Conservation (phyloP, 75 land plant species). For the Pinus tabuliformis region DNA sequence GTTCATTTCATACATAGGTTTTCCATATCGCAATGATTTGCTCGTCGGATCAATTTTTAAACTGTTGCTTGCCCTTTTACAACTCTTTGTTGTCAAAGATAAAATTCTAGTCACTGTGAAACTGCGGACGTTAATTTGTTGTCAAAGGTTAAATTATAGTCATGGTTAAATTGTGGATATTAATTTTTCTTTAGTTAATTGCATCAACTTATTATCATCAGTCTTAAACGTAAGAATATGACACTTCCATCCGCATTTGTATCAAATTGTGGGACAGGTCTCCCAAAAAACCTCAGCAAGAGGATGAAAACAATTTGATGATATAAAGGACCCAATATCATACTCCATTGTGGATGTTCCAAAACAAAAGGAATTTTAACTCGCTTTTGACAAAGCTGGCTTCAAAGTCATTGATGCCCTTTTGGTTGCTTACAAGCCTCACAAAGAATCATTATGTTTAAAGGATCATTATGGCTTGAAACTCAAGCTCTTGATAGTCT, state of each 20-base stretch:
- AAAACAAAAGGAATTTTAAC: constrained; percentile 59
- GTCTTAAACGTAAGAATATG: too few relatives aligned
- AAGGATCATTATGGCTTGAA: neutral
- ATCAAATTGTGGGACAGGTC: constrained; percentile 38
- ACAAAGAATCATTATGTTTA: too few relatives aligned
- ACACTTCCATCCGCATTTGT: neutral
- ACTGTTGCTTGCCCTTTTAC: neutral
- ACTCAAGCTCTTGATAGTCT: too few relatives aligned
- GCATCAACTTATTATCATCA: neutral
- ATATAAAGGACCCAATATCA: constrained; percentile 41
- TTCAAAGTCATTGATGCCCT: constrained; percentile 38
- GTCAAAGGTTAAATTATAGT: too few relatives aligned
- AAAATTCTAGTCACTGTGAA: too few relatives aligned
- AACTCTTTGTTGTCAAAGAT: too few relatives aligned
- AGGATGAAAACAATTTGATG: constrained; percentile 18
- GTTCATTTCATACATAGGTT: neutral
- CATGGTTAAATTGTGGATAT: too few relatives aligned
- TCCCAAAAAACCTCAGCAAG: constrained; percentile 69
- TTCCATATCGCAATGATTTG: neutral
- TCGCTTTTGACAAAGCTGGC: constrained; percentile 57
- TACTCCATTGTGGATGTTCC: constrained; percentile 65
- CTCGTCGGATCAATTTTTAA: neutral
- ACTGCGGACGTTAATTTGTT: neutral
- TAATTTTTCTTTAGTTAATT: neutral
- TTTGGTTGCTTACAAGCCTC: constrained; percentile 84